These are phyloP conservation scores for Ephemerocybe angulata DNA, from an alignment of 768 basidiomycete genomes.

Conservation along the genomic window DNA sequence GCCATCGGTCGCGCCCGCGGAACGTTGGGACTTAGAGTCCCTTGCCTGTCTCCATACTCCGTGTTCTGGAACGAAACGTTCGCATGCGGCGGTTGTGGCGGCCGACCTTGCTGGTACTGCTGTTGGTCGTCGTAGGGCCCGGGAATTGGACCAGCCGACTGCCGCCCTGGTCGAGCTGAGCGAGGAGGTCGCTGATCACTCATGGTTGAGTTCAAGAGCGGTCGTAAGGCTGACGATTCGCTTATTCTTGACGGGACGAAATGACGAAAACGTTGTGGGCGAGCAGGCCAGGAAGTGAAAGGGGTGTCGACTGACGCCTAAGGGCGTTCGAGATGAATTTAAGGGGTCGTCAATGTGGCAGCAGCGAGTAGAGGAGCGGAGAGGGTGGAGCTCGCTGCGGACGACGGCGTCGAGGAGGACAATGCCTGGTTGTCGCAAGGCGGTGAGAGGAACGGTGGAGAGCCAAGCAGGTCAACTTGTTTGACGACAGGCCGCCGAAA, in stretches of 20 bases:
- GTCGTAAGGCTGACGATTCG: not conserved
- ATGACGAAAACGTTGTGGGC: conserved; percentile 8
- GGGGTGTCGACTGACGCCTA: conserved; percentile 9
- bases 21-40: conserved; percentile 44
- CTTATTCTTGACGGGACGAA: not conserved
- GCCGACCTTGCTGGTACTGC: conserved; percentile 25
- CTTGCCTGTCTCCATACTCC: conserved; percentile 68
- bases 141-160: conserved; percentile 36
- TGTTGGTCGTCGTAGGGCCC: conserved; percentile 34
- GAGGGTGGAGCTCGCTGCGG: conserved; percentile 4
- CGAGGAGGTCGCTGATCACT: conserved; percentile 53
- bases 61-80: conserved; percentile 65
- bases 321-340: conserved; percentile 2
- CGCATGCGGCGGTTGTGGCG: conserved; percentile 30
- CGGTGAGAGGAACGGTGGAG: conserved; percentile 6
- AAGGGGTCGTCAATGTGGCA: conserved; percentile 10
- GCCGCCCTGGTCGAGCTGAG: conserved; percentile 43
- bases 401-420: conserved; percentile 2
- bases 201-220: conserved; percentile 11
- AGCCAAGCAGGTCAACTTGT: conserved; percentile 7
- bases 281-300: conserved; percentile 1
- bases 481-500: conserved; percentile 4
- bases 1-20: conserved; percentile 47
- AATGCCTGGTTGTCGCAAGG: conserved; percentile 1
- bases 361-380: conserved; percentile 11